Conservation (phyloP, 2,329 filamentous ascomycete species). For the Parastagonospora nodorum region DNA sequence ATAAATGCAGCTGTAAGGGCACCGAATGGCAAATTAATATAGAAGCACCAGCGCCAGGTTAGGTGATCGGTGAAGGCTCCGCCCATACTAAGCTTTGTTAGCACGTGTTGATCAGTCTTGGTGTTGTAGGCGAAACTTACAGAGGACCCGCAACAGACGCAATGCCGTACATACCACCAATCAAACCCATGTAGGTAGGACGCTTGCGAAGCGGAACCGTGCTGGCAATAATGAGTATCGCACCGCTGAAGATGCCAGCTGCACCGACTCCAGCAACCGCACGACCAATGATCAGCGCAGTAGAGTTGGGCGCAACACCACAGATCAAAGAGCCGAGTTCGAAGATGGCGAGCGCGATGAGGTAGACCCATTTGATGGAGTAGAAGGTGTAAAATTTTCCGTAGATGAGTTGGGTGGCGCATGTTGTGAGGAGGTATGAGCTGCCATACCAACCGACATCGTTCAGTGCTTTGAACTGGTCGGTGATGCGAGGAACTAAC, state of each 20-base stretch:
- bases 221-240: conserved; percentile 53
- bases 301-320: conserved; percentile 56
- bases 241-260: conserved; percentile 57
- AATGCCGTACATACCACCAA: conserved; percentile 57
- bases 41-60: conserved; percentile 55
- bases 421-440: conserved; percentile 50
- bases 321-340: conserved; percentile 59
- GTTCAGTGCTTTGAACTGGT: conserved; percentile 53
- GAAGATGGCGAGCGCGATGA: conserved; percentile 54
- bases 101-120: conserved; percentile 18
- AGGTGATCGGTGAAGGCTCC: conserved; percentile 53
- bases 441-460: conserved; percentile 55
- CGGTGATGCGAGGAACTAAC: conserved; percentile 52
- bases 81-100: conserved; percentile 45
- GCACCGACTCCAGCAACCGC: conserved; percentile 57
- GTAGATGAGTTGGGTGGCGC: conserved; percentile 47
- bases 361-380: conserved; percentile 53
- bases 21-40: conserved; percentile 57
- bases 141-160: conserved; percentile 56
- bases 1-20: conserved; percentile 50
- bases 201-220: conserved; percentile 53
- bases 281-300: conserved; percentile 57
- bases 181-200: conserved; percentile 55
- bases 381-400: conserved; percentile 55
- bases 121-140: conserved; percentile 22